Evolutionary conservation across 2,329 filamentous ascomycete species (phyloP).

Genomic region (Cladosporium sp.): DNA sequence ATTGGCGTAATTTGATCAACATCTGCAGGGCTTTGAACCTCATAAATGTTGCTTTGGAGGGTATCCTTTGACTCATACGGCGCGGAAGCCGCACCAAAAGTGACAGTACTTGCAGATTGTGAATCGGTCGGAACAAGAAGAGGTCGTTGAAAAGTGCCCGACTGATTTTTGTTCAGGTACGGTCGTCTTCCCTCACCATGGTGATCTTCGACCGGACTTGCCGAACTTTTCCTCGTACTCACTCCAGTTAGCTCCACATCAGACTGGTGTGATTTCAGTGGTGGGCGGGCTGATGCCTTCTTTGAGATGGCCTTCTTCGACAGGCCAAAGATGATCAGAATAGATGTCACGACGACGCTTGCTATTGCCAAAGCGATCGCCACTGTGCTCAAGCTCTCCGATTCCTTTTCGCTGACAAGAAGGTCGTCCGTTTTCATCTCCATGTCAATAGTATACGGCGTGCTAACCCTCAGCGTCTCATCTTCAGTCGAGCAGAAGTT

Average conservation of each 20-base stretch:
- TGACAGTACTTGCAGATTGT: constrained; percentile 11
- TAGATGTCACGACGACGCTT: constrained; percentile 9
- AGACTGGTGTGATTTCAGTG: constrained; percentile 8
- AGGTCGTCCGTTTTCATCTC: constrained; percentile 3
- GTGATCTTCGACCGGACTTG: neutral
- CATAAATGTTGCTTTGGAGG: neutral
- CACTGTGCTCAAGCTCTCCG: constrained; percentile 4
- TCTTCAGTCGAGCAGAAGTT: constrained; percentile 26
- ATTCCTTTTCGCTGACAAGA: neutral
- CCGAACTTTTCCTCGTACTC: neutral
- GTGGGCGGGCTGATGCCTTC: constrained; percentile 3
- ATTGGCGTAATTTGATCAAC: constrained; percentile 3
- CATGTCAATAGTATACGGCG: constrained; percentile 14
- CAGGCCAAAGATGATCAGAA: constrained; percentile 5
- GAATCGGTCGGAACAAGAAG: constrained; percentile 15
- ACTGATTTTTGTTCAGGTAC: constrained; percentile 2
- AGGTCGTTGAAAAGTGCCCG: constrained; percentile 10
- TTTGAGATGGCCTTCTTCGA: constrained; percentile 5
- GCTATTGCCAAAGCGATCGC: constrained; percentile 8
- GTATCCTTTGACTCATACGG: constrained; percentile 1
- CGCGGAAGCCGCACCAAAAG: neutral
- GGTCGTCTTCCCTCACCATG: neutral
- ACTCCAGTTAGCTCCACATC: constrained; percentile 5
- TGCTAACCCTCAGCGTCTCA: constrained; percentile 21
- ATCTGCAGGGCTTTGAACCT: neutral